Evolutionary conservation across 2,329 filamentous ascomycete species (phyloP).

Genomic region (Fusarium udum): DNA sequence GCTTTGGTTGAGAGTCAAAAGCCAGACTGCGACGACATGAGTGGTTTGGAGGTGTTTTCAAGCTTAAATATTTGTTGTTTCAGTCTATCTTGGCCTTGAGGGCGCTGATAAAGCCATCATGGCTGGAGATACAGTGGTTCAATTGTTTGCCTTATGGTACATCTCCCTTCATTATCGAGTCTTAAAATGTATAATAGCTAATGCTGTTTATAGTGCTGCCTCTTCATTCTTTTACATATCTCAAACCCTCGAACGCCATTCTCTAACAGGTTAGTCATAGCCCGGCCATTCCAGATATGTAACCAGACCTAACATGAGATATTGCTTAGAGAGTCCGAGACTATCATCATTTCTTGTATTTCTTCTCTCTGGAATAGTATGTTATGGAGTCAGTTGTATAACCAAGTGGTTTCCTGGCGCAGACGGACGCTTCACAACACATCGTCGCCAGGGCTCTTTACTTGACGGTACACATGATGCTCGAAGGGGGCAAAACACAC

Average conservation of each 20-base stretch:
- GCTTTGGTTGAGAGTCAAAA: neutral
- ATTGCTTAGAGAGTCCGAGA: constrained; percentile 56
- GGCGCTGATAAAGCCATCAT: constrained; percentile 20
- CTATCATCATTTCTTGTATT: constrained; percentile 59
- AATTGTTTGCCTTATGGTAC: constrained; percentile 41
- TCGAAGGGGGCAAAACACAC: constrained; percentile 48
- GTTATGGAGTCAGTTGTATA: constrained; percentile 54
- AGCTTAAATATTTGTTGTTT: constrained; percentile 20
- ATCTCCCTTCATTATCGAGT: neutral
- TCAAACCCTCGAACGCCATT: constrained; percentile 57
- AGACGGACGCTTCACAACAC: constrained; percentile 57
- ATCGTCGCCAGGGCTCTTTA: constrained; percentile 30
- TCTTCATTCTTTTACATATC: constrained; percentile 60
- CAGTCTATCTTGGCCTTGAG: constrained; percentile 15
- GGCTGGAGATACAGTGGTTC: constrained; percentile 34
- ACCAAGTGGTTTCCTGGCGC: constrained; percentile 58
- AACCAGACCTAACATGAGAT: neutral
- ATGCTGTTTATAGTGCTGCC: constrained; percentile 51
- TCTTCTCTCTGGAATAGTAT: constrained; percentile 55
- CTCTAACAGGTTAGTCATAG: constrained; percentile 55
- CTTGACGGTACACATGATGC: constrained; percentile 39
- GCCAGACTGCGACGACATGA: constrained; percentile 25
- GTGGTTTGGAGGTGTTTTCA: constrained; percentile 2
- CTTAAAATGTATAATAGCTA: neutral
- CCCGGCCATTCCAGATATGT: neutral